These are phyloP conservation scores for Ustilago curta DNA, from an alignment of 1,284 basidiomycete genomes.

Conservation along the genomic window DNA sequence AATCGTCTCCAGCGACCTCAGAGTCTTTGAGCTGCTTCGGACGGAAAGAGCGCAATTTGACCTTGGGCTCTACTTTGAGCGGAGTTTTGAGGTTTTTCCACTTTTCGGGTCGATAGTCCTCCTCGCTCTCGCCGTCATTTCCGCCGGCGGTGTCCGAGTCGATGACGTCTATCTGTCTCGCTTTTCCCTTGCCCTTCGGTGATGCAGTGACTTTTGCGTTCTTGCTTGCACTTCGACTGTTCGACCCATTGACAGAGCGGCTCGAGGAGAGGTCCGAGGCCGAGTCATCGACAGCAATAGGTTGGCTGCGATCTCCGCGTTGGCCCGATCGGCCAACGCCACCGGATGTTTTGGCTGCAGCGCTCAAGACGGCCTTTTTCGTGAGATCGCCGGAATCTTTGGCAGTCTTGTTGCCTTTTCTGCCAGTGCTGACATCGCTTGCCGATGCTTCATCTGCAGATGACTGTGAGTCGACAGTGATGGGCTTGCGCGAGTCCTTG, in stretches of 20 bases:
- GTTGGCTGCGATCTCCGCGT: conserved; percentile 19
- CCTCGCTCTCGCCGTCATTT: conserved; percentile 17
- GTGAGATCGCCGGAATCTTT: conserved; percentile 21
- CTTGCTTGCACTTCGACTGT: background rate
- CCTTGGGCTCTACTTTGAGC: conserved; percentile 51
- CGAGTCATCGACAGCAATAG: conserved; percentile 27
- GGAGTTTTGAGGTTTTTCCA: conserved; percentile 51
- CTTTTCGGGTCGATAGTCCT: conserved; percentile 54
- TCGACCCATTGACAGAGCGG: conserved; percentile 1
- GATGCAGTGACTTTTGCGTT: conserved; percentile 1
- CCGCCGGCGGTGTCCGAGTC: conserved; percentile 2
- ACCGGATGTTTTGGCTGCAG: conserved; percentile 19
- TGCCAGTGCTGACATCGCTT: conserved; percentile 19
- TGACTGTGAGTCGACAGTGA: conserved; percentile 20
- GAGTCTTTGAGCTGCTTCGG: conserved; percentile 53
- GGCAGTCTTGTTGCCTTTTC: background rate
- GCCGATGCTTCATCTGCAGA: conserved; percentile 20
- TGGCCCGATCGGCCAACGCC: conserved; percentile 9
- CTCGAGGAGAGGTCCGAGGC: conserved; percentile 25
- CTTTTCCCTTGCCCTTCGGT: conserved; percentile 34
- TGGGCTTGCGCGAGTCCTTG: conserved; percentile 13
- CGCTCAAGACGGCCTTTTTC: conserved; percentile 30
- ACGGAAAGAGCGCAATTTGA: conserved; percentile 47
- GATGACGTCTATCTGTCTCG: conserved; percentile 16
- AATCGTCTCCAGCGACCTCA: conserved; percentile 44